Evolutionary conservation across 345 rosid genomes (phyloP), one percentile per base, ranked within the genome.

Genomic region (Lepidium africanum): DNA sequence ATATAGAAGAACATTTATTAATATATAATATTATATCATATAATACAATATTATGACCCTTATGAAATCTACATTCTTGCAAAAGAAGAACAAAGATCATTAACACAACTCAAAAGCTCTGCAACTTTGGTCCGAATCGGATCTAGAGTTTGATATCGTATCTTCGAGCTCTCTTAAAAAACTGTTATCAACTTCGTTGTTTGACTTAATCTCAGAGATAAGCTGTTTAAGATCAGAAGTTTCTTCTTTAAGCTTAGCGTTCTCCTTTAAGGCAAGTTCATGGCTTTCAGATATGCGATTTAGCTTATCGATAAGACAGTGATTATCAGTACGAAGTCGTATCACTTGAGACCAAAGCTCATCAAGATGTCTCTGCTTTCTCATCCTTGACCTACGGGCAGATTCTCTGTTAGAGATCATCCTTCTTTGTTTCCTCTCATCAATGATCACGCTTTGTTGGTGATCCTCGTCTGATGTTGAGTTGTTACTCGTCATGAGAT

Each of bases 391-490:
- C 32, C 97, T 79, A 71, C 92, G 77, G 1, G 97, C 96, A 0
- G 99, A 94, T 73, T 90, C 99, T 10, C 96, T 76, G 76, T 94
- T 94, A 6, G 99, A 88, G 14, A 84, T 73, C 96, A 85, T 87
- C 48, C 96, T 81, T 54, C 97, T 77, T 73, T 84, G 88, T 81
- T 83, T 91, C 92, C 99, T 86, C 73, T 94, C 97, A 19, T 94
- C 90, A 23, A 88, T 84, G 74, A 81, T 61, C 25, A 76, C 58
- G 25, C 75, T 76, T 57, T 90, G 97, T 17, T 79, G 83, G 62
- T 64, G 76, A 23, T 90, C 86, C 53, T 90, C 98, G 38, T 90
- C 92, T 9, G 94, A 90, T 53, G 96, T 83, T 17, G 96, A 89
- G 75, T 82, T 83, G 83, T 85, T 88, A 83, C 92, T 86, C 32